phyloP scores from a whole-genome alignment of 257 asterid species.

The Solanum paucissectum region DNA sequence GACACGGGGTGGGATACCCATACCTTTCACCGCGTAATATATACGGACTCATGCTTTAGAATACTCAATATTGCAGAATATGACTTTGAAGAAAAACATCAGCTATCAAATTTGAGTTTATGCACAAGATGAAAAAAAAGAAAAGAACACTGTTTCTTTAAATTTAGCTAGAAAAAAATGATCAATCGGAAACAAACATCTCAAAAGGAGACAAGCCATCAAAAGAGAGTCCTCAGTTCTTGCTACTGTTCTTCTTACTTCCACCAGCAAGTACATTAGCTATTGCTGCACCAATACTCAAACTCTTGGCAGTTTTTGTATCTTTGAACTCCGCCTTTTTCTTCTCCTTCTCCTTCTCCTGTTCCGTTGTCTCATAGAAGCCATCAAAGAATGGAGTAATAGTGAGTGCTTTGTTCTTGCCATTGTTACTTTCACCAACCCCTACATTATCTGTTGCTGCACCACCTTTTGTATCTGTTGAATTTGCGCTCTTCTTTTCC shows the following conservation, averaged over 20 bases:
- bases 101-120: neutral
- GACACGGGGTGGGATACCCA: too few species aligned
- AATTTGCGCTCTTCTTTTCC: neutral
- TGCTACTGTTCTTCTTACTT: neutral
- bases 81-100: neutral
- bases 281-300: neutral
- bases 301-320: neutral
- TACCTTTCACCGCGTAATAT: too few species aligned
- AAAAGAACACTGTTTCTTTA: too few species aligned
- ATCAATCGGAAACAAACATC: neutral
- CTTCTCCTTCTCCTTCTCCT: neutral
- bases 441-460: neutral
- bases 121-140: neutral
- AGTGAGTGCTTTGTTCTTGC: neutral
- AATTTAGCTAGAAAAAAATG: neutral
- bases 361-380: neutral
- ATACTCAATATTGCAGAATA: neutral
- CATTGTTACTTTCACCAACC: neutral
- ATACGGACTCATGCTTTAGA: neutral
- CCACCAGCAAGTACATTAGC: neutral
- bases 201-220: neutral
- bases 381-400: neutral
- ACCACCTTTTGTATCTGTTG: neutral
- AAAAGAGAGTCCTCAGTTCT: neutral
- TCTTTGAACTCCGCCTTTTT: neutral